Evolutionary conservation across 163 green algal species (phyloP).

Genomic region (Coccomyxa subellipsoidea): DNA sequence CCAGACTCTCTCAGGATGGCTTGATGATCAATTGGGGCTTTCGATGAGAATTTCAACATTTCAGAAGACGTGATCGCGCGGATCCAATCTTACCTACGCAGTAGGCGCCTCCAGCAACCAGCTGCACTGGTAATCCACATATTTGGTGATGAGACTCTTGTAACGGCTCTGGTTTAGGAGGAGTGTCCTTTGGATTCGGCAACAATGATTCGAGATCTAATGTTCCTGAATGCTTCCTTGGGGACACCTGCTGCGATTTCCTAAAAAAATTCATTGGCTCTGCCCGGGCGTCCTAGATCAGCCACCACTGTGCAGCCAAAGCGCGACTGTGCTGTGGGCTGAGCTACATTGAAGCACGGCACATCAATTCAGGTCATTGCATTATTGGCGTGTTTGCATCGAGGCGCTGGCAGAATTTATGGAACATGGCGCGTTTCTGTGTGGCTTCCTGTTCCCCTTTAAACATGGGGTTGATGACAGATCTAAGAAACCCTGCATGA

Average conservation of each 20-base stretch:
- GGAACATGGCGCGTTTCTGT: no score
- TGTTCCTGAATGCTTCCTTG: not conserved
- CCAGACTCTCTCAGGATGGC: not conserved
- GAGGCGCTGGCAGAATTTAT: no score
- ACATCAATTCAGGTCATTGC: not conserved
- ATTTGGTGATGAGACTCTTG: slow-evolving; percentile 6
- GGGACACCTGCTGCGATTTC: not conserved
- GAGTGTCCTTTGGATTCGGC: not conserved
- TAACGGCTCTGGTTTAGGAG: not conserved
- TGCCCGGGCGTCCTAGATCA: not conserved
- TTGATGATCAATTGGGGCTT: not conserved
- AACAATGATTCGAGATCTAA: not conserved
- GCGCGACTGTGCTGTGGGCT: not conserved
- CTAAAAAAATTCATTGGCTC: not conserved
- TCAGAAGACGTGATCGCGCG: no score
- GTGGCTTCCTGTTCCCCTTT: no score
- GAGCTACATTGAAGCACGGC: not conserved
- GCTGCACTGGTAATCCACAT: slow-evolving; percentile 8
- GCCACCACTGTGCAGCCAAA: not conserved
- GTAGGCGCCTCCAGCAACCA: slow-evolving; percentile 20
- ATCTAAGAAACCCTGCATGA: no score
- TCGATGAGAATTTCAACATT: not conserved
- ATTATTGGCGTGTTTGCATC: no score
- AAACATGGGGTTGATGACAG: no score
- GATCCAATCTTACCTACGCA: slow-evolving; percentile 22